Percentiles rank a stretch among this genome's conserved stretches.
Conservation (phyloP, 2,329 filamentous ascomycete genomes). For the Aureobasidium zeae region DNA sequence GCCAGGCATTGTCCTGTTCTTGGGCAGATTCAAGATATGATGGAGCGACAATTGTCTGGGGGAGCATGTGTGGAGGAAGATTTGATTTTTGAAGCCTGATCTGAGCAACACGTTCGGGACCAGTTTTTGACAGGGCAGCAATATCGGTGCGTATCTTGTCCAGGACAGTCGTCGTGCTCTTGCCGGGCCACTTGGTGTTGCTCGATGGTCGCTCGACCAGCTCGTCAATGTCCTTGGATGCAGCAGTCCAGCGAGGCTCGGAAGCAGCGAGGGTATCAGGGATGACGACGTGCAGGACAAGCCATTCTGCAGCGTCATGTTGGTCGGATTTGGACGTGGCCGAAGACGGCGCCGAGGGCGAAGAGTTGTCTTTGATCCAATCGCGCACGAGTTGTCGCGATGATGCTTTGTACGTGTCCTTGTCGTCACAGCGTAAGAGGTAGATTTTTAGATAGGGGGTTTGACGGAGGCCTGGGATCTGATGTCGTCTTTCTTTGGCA, state of each 20-base stretch:
- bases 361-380: slow-evolving; percentile 75
- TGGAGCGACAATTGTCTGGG: slow-evolving; percentile 34
- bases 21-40: slow-evolving; percentile 61
- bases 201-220: slow-evolving; percentile 55
- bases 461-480: slow-evolving; percentile 85
- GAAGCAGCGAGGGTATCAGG: slow-evolving; percentile 75
- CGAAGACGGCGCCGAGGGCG: slow-evolving; percentile 48
- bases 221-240: slow-evolving; percentile 42
- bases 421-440: slow-evolving; percentile 87
- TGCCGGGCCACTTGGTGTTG: slow-evolving; percentile 65
- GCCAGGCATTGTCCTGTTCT: slow-evolving; percentile 74
- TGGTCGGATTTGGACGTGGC: slow-evolving; percentile 65
- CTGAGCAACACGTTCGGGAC: slow-evolving; percentile 72
- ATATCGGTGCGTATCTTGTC: slow-evolving; percentile 90
- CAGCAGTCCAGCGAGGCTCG: slow-evolving; percentile 57
- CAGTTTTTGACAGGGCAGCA: slow-evolving; percentile 64
- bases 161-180: slow-evolving; percentile 69
- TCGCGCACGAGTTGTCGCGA: slow-evolving; percentile 73
- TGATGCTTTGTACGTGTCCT: slow-evolving; percentile 78
- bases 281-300: slow-evolving; percentile 85
- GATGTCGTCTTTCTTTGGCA: slow-evolving; percentile 62
- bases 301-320: slow-evolving; percentile 93
- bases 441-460: slow-evolving; percentile 92
- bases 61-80: slow-evolving; percentile 38
- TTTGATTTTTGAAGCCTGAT: slow-evolving; percentile 57